phyloP scores from a whole-genome alignment of 192 early-diverging fungal species.

The Chytriomyces confervae region DNA sequence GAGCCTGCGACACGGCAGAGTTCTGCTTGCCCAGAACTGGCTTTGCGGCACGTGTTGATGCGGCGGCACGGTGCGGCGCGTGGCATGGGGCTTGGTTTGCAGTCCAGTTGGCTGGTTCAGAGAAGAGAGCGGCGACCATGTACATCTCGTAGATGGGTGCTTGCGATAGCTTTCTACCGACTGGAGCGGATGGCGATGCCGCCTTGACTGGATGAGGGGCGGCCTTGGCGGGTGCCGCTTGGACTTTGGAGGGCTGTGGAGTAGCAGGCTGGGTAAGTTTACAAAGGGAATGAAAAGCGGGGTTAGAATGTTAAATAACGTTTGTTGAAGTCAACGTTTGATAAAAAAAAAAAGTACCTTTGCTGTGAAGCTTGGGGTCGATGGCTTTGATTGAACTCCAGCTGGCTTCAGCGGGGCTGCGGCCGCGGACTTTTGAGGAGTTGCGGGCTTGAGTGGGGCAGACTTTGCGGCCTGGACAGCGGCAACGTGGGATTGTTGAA shows the following conservation, averaged over 20 bases:
- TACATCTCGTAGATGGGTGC: slow-evolving; percentile 13
- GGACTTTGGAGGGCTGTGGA: neutral
- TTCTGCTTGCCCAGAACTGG: neutral
- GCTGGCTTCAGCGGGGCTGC: neutral
- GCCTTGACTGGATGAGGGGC: neutral
- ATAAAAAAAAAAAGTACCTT: too few species aligned
- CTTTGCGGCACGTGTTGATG: neutral
- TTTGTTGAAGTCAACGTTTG: too few species aligned
- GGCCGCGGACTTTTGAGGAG: neutral
- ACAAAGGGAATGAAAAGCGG: too few species aligned
- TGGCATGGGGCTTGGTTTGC: slow-evolving; percentile 5
- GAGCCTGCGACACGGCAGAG: too few species aligned
- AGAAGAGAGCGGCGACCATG: neutral
- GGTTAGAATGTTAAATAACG: too few species aligned
- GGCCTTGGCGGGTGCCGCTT: neutral
- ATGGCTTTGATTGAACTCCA: slow-evolving; percentile 4
- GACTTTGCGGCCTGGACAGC: slow-evolving; percentile 17
- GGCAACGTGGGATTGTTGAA: slow-evolving; percentile 19
- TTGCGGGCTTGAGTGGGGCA: neutral
- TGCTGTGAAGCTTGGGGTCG: slow-evolving; percentile 3
- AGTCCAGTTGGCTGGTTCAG: slow-evolving; percentile 17
- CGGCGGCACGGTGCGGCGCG: slow-evolving; percentile 13
- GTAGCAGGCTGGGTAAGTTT: slow-evolving; percentile 22
- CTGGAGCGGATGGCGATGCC: neutral
- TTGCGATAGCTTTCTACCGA: neutral